Conservation (phyloP, 768 basidiomycete genomes). For the Mycena polygramma region DNA sequence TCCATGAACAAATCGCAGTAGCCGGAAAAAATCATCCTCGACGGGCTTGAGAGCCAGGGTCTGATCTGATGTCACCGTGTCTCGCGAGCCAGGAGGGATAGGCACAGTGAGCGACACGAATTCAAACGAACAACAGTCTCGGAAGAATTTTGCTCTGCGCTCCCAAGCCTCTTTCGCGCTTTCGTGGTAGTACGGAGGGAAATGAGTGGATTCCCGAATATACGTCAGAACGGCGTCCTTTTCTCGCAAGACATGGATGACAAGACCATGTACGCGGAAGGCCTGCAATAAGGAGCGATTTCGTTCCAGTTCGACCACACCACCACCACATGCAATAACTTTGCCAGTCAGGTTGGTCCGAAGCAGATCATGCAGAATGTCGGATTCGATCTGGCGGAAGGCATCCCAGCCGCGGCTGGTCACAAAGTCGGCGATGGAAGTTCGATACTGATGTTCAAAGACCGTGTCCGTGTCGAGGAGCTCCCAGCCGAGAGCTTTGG, state of each 20-base stretch:
- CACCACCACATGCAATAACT: slow-evolving; percentile 82
- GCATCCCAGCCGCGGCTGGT: slow-evolving; percentile 73
- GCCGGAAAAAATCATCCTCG: slow-evolving; percentile 69
- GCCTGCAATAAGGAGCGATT: slow-evolving; percentile 70
- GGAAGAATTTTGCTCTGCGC: slow-evolving; percentile 74
- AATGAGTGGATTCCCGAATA: slow-evolving; percentile 55
- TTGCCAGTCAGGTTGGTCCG: slow-evolving; percentile 62
- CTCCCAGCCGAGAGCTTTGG: slow-evolving; percentile 68
- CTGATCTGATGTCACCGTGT: slow-evolving; percentile 38
- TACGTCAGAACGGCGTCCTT: slow-evolving; percentile 76
- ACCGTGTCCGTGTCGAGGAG: slow-evolving; percentile 75
- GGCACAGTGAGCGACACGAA: slow-evolving; percentile 70
- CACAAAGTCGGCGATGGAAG: slow-evolving; percentile 70
- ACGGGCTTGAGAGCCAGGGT: slow-evolving; percentile 47
- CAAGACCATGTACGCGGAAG: slow-evolving; percentile 66
- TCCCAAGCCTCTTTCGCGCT: slow-evolving; percentile 73
- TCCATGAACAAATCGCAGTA: slow-evolving; percentile 80
- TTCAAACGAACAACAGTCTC: slow-evolving; percentile 73
- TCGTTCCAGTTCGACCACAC: slow-evolving; percentile 77
- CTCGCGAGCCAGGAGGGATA: slow-evolving; percentile 37
- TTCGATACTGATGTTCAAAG: slow-evolving; percentile 64
- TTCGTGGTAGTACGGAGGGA: slow-evolving; percentile 67
- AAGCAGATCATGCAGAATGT: slow-evolving; percentile 68
- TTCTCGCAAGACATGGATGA: slow-evolving; percentile 83
- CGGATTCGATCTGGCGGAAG: slow-evolving; percentile 78